These are phyloP conservation scores for Meripilus lineatus DNA, from an alignment of 1,284 basidiomycete species.

Conservation along the genomic window DNA sequence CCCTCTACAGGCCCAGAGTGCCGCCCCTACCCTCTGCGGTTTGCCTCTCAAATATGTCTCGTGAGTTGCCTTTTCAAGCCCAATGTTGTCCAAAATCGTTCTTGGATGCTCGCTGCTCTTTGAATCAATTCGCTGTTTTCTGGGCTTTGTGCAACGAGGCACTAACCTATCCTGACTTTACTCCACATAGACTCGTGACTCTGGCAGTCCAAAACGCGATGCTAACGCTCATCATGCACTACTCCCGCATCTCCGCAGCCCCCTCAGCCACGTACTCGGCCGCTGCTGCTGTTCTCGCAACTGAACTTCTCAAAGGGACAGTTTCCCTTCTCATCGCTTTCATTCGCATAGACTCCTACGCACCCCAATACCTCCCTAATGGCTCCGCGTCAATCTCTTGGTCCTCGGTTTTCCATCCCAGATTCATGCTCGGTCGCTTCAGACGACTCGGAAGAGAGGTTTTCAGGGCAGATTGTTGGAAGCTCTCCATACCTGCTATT, in stretches of 20 bases:
- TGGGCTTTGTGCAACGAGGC: too few relatives aligned
- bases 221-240: conserved; percentile 91
- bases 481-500: conserved; percentile 92
- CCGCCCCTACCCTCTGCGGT: conserved; percentile 57
- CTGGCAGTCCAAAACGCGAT: conserved; percentile 92
- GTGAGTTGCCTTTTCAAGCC: conserved; percentile 55
- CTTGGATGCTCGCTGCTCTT: conserved; percentile 3
- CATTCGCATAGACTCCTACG: conserved; percentile 26
- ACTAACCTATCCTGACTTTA: too few relatives aligned
- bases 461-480: conserved; percentile 86
- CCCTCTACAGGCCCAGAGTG: conserved; percentile 25
- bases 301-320: conserved; percentile 86
- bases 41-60: conserved; percentile 78
- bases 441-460: conserved; percentile 43
- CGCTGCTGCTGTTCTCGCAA: conserved; percentile 88
- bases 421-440: conserved; percentile 35
- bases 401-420: conserved; percentile 29
- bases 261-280: conserved; percentile 81
- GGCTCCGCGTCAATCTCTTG: conserved; percentile 11
- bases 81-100: conserved; percentile 8
- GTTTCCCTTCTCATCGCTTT: conserved; percentile 77
- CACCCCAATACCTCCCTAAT: conserved; percentile 20
- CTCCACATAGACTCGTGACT: conserved; percentile 68
- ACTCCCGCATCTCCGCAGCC: conserved; percentile 81
- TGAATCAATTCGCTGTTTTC: not conserved